Evolutionary conservation across 2,329 filamentous ascomycete species (phyloP).

Genomic region (Trichophaea hybrida): DNA sequence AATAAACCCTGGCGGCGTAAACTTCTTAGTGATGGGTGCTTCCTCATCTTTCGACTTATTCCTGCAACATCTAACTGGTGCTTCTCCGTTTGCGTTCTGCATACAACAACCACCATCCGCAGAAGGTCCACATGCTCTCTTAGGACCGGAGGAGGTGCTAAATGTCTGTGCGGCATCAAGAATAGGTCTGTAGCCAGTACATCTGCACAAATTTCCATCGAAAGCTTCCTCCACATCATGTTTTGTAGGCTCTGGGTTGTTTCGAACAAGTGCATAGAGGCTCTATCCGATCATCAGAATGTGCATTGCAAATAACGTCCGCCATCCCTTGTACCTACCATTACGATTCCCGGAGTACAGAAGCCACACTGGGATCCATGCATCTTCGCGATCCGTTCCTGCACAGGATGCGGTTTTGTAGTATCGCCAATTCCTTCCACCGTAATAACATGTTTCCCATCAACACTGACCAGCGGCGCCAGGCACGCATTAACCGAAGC

Average conservation of each 20-base stretch:
- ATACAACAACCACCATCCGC: slow-evolving; percentile 51
- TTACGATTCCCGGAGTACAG: slow-evolving; percentile 94
- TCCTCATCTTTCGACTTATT: slow-evolving; percentile 31
- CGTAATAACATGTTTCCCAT: slow-evolving; percentile 96
- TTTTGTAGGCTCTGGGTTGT: slow-evolving; percentile 61
- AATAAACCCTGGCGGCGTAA: slow-evolving; percentile 82
- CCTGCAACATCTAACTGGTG: slow-evolving; percentile 54
- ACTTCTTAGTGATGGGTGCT: slow-evolving; percentile 39
- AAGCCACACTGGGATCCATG: slow-evolving; percentile 94
- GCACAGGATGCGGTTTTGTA: slow-evolving; percentile 71
- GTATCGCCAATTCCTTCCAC: slow-evolving; percentile 89
- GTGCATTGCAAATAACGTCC: neutral
- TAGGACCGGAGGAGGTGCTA: slow-evolving; percentile 36
- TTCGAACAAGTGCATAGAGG: slow-evolving; percentile 79
- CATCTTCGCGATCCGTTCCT: slow-evolving; percentile 78
- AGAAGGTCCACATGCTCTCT: slow-evolving; percentile 25
- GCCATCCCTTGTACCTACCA: slow-evolving; percentile 37
- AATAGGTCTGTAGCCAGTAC: slow-evolving; percentile 89
- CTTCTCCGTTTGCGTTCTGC: slow-evolving; percentile 40
- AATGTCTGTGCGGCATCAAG: slow-evolving; percentile 89
- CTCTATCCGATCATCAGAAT: slow-evolving; percentile 40
- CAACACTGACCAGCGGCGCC: slow-evolving; percentile 78
- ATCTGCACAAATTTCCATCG: slow-evolving; percentile 89
- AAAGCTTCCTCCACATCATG: slow-evolving; percentile 90
- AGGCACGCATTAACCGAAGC: slow-evolving; percentile 93